A percentile compares a stretch with the other conserved stretches of the same genome.
These are phyloP conservation scores for Argentina anserina DNA, from an alignment of 306 rosid genomes.

Conservation along the genomic window DNA sequence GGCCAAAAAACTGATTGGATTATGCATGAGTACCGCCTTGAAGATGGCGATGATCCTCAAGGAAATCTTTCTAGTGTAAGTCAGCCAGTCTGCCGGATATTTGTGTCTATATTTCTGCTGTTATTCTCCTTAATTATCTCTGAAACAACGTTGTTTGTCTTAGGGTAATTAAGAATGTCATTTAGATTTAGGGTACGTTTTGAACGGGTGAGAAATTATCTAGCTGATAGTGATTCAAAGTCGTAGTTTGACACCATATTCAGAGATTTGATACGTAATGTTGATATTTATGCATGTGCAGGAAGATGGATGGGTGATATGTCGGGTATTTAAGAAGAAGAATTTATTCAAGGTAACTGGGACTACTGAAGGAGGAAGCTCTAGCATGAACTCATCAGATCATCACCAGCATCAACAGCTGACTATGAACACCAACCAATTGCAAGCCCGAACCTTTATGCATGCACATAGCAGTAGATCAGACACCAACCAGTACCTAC, in stretches of 20 bases:
- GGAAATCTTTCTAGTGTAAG: constrained; percentile 36
- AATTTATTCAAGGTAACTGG: constrained; percentile 67
- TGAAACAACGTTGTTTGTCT: too few species aligned
- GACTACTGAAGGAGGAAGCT: constrained; percentile 31
- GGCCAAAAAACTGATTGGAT: constrained; percentile 98
- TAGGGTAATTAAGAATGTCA: too few species aligned
- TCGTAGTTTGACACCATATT: too few species aligned
- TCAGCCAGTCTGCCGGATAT: neutral
- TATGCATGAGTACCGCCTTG: constrained; percentile 95
- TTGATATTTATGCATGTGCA: constrained; percentile 18
- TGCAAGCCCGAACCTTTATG: constrained; percentile 40
- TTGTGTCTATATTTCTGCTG: neutral
- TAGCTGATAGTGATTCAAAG: too few species aligned
- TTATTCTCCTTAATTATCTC: too few species aligned
- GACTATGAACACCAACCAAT: constrained; percentile 31
- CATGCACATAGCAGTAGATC: constrained; percentile 28
- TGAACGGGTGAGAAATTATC: too few species aligned
- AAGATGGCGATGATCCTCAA: constrained; percentile 61
- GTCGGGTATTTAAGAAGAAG: constrained; percentile 95
- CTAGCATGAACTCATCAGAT: constrained; percentile 39
- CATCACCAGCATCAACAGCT: constrained; percentile 42
- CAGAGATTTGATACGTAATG: neutral
- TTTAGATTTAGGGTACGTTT: too few species aligned
- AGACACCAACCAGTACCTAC: constrained; percentile 44
- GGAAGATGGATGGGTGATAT: constrained; percentile 98